Base-by-base conservation (phyloP, 208 protist species). In the Naegleria fowleri region DNA sequence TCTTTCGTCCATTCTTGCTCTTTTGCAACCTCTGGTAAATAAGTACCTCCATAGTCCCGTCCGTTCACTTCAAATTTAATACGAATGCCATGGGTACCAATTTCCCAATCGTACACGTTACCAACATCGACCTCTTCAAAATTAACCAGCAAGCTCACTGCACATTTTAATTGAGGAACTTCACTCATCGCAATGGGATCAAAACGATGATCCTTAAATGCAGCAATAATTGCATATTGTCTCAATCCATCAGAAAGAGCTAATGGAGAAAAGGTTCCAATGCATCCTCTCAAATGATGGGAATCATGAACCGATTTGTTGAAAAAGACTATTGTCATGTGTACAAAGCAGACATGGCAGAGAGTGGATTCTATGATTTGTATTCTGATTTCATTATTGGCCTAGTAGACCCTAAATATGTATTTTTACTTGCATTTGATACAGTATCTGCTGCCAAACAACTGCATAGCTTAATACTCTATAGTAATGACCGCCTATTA, bases 1-100 rank as follows among this genome's bases (percentile, higher is more conserved):
- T 93, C 91, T 43, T 93, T 91, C 0, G 6, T 91, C 92, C 92
- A 93, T 36, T 90, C 87, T 91, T 93, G 91, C n/a, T 93, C 92
- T 4, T 36, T 40, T 11, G 38, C 51, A 51, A 93, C 92, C 9
- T 93, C 91, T 39, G 92, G 92, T 39, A 93, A 33, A 91, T 92
- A 93, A 2, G 92, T 93, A 4, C 76, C 79, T 36, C 83, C 38
- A 1, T n/a, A 51, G 5, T 15, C n/a, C 19, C 38, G 11, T 15
- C 25, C 6, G 43, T 48, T 48, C 43, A 48, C 43, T 48, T 48
- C 43, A 22, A 92, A 83, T n/a, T 11, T 58, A 39, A 93, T 91
- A 67, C 90, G 87, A 9, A 93, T 91, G 2, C 92, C 92, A 93
- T 93, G 92, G 19, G 29, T 91, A 58, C 92, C 92, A 89, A 93